These are phyloP conservation scores for Kluyveromyces dobzhanskii DNA, from an alignment of 805 yeast species.

Conservation along the genomic window DNA sequence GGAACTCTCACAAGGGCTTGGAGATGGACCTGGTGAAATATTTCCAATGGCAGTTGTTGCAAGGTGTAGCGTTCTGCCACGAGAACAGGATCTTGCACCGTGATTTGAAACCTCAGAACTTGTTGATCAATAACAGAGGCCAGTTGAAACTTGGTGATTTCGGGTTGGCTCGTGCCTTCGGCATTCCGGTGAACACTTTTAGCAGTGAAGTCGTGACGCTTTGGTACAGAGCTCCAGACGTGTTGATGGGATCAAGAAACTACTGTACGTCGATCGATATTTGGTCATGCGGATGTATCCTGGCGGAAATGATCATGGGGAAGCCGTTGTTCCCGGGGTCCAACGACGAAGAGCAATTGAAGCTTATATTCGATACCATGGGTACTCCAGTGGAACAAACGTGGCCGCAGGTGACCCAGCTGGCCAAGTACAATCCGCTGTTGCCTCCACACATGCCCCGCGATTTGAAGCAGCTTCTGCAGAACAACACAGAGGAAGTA, in stretches of 20 bases:
- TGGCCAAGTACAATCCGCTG: conserved; percentile 90
- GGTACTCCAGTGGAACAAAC: conserved; percentile 90
- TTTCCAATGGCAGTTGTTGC: conserved; percentile 84
- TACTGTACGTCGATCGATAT: conserved; percentile 97
- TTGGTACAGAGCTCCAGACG: conserved; percentile 98
- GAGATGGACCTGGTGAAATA: conserved; percentile 61
- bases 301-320: conserved; percentile 96
- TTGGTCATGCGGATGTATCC: conserved; percentile 98
- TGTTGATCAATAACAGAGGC: conserved; percentile 91
- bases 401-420: conserved; percentile 89
- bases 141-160: conserved; percentile 86
- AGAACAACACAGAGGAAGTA: conserved; percentile 19
- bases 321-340: conserved; percentile 96
- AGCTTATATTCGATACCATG: conserved; percentile 81
- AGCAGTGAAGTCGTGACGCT: conserved; percentile 97
- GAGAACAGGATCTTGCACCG: conserved; percentile 90
- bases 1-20: conserved; percentile 30
- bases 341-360: conserved; percentile 94
- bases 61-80: conserved; percentile 90
- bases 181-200: conserved; percentile 92
- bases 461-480: conserved; percentile 38
- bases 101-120: conserved; percentile 93
- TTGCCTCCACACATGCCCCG: conserved; percentile 86
- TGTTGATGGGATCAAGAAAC: conserved; percentile 90
- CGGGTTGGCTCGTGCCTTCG: conserved; percentile 95